Percentiles rank a stretch among this genome's conserved stretches.
These are phyloP conservation scores for Pyronema omphalodes DNA, from an alignment of 495 filamentous ascomycete species.

Conservation along the genomic window DNA sequence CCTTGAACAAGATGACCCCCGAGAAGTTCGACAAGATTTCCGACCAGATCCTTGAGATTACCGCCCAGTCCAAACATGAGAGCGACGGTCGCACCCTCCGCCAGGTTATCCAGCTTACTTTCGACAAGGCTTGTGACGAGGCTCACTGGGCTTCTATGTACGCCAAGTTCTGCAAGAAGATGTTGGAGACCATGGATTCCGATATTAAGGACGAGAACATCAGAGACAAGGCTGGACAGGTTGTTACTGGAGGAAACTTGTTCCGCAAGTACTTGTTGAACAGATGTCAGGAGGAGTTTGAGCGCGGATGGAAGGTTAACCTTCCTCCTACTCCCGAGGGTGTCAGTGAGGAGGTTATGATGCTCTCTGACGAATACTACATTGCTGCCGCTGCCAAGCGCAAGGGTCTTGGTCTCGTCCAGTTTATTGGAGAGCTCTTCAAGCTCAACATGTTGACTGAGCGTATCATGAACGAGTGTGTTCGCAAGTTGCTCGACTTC, in stretches of 20 bases:
- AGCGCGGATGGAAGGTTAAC: slow-evolving; percentile 91
- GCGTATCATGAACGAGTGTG: slow-evolving; percentile 99
- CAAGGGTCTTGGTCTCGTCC: slow-evolving; percentile 88
- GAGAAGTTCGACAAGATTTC: slow-evolving; percentile 97
- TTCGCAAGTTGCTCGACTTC: slow-evolving; percentile 90
- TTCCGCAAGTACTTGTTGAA: slow-evolving; percentile 99
- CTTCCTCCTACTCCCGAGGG: slow-evolving; percentile 68
- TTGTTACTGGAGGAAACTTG: slow-evolving; percentile 77
- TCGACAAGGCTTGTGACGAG: slow-evolving; percentile 97
- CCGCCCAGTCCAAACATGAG: slow-evolving; percentile 88
- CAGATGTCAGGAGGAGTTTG: slow-evolving; percentile 96
- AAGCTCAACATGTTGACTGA: slow-evolving; percentile 97
- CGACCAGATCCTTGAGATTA: slow-evolving; percentile 80
- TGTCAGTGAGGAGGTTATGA: slow-evolving; percentile 47
- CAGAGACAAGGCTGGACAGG: slow-evolving; percentile 61
- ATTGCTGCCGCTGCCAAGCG: slow-evolving; percentile 88
- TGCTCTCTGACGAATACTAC: slow-evolving; percentile 97
- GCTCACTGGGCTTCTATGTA: slow-evolving; percentile 99
- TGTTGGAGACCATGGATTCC: slow-evolving; percentile 86
- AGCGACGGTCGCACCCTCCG: slow-evolving; percentile 82
- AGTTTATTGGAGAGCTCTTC: slow-evolving; percentile 98
- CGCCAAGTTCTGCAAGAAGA: slow-evolving; percentile 93
- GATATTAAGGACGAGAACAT: slow-evolving; percentile 93
- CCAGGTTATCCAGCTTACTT: slow-evolving; percentile 95
- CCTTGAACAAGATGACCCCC: slow-evolving; percentile 98